phyloP scores from a whole-genome alignment of 805 yeast species.

The Candida tibetensis region DNA sequence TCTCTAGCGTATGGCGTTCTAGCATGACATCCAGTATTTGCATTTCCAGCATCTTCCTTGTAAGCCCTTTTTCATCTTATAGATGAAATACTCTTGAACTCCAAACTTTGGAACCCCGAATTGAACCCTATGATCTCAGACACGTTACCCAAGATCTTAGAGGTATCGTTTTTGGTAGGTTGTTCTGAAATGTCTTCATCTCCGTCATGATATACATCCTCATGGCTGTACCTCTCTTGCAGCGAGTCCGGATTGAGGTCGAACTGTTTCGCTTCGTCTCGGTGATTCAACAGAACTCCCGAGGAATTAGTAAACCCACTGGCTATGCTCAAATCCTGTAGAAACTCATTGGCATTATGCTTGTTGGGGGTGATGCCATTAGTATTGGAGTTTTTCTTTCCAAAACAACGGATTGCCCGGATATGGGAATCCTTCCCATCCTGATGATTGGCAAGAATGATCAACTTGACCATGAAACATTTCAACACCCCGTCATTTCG shows the following conservation, averaged over 20 bases:
- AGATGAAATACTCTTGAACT: constrained; percentile 35
- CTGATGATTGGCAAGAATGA: constrained; percentile 78
- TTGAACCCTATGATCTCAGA: constrained; percentile 41
- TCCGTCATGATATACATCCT: constrained; percentile 11
- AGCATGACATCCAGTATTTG: too few relatives aligned
- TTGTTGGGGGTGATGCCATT: not conserved
- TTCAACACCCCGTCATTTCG: constrained; percentile 57
- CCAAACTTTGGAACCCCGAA: constrained; percentile 40
- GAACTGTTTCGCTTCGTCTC: not conserved
- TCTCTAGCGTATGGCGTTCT: too few relatives aligned
- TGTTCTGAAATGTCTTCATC: constrained; percentile 8
- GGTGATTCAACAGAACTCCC: constrained; percentile 27
- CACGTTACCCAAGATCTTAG: constrained; percentile 31
- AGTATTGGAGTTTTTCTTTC: constrained; percentile 26
- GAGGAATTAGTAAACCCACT: constrained; percentile 25
- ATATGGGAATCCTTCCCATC: constrained; percentile 95
- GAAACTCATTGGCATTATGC: constrained; percentile 1
- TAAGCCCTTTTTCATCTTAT: too few relatives aligned
- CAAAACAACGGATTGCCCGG: constrained; percentile 63
- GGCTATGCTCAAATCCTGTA: constrained; percentile 18
- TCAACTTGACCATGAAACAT: constrained; percentile 61
- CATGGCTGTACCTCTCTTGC: too few relatives aligned
- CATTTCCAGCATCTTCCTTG: too few relatives aligned
- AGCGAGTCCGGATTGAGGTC: not conserved
- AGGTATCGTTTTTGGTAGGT: constrained; percentile 20